Percentiles rank a stretch among this genome's conserved stretches.
Evolutionary conservation across 805 yeast species (phyloP).

Genomic region (Saccharomyces cerevisiae): DNA sequence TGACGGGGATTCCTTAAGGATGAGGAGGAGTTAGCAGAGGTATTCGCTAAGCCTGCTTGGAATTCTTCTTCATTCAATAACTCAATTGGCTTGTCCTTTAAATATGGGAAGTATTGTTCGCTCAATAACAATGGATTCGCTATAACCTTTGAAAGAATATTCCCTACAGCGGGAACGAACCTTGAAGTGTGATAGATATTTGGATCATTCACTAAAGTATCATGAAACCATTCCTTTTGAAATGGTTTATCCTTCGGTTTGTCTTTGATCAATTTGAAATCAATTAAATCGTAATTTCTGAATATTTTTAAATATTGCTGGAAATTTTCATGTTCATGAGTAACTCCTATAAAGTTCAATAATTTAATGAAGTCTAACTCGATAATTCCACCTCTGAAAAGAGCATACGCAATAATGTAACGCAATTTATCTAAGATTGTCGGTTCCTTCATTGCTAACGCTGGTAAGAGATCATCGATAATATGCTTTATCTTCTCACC

Average conservation of each 20-base stretch:
- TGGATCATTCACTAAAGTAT: conserved; percentile 32
- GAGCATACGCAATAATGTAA: conserved; percentile 61
- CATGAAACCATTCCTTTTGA: conserved; percentile 48
- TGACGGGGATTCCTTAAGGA: conserved; percentile 65
- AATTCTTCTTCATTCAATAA: conserved; percentile 32
- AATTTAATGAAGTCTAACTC: conserved; percentile 67
- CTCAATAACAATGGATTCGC: conserved; percentile 41
- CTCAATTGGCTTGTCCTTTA: conserved; percentile 62
- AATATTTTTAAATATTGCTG: conserved; percentile 46
- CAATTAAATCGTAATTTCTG: conserved; percentile 48
- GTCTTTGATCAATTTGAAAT: conserved; percentile 45
- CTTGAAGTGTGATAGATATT: conserved; percentile 54
- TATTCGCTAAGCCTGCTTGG: conserved; percentile 25
- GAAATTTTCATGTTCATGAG: conserved; percentile 33
- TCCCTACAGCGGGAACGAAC: conserved; percentile 60
- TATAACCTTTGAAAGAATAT: conserved; percentile 45
- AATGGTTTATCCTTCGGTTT: conserved; percentile 36
- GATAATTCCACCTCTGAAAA: conserved; percentile 75
- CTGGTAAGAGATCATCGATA: conserved; percentile 51
- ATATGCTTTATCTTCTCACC: conserved; percentile 54
- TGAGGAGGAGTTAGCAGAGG: conserved; percentile 32
- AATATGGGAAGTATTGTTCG: conserved; percentile 59
- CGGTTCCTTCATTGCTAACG: conserved; percentile 43
- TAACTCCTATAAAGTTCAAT: conserved; percentile 43
- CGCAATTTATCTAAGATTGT: conserved; percentile 65